Percentiles rank a stretch among this genome's conserved stretches.
Conservation (phyloP, 257 asterid species). For the Forsythia viridissima region DNA sequence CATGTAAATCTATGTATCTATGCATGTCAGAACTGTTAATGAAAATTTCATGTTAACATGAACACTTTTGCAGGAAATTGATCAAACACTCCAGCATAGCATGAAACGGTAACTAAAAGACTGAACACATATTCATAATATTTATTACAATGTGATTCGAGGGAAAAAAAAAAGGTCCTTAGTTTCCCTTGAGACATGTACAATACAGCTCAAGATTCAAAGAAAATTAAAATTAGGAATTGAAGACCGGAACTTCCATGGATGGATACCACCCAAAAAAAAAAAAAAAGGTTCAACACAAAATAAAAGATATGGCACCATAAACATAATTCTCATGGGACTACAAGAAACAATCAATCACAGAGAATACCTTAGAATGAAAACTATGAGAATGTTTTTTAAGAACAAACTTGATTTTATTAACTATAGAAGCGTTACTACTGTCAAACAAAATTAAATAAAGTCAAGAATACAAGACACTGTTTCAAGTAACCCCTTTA, state of each 20-base stretch:
- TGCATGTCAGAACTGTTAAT: slow-evolving; percentile 1
- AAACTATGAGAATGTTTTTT: neutral
- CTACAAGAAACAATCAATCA: neutral
- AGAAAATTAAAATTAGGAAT: neutral
- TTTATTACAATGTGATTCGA: slow-evolving; percentile 8
- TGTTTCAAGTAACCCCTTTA: neutral
- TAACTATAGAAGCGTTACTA: neutral
- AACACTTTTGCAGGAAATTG: slow-evolving; percentile 11
- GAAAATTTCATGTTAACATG: neutral
- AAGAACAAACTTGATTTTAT: neutral
- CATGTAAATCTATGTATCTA: neutral
- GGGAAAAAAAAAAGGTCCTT: neutral
- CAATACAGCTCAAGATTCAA: neutral
- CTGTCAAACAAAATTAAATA: neutral
- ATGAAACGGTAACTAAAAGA: neutral
- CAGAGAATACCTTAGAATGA: neutral
- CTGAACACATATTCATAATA: neutral
- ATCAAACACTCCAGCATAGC: slow-evolving; percentile 3
- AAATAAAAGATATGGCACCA: neutral
- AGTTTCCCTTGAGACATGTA: neutral
- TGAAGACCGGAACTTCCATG: neutral
- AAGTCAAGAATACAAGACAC: neutral
- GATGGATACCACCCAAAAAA: neutral
- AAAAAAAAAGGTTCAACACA: neutral
- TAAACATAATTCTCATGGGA: neutral